Evolutionary conservation across 1,139 yeast species (phyloP).

Genomic region (Blastobotrys serpentis): DNA sequence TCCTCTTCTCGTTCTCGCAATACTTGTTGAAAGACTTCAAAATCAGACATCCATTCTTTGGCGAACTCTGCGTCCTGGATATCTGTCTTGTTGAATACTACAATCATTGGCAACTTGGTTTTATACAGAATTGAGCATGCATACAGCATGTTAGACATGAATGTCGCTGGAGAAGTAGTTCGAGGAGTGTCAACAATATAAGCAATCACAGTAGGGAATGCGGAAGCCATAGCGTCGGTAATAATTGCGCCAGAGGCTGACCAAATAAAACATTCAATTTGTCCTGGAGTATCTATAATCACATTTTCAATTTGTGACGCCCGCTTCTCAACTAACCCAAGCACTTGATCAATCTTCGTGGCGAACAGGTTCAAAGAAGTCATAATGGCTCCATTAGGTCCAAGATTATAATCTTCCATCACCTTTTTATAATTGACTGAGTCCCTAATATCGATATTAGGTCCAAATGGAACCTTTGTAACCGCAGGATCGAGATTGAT

Average conservation of each 20-base stretch:
- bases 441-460: slow-evolving; percentile 94
- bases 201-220: slow-evolving; percentile 93
- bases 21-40: slow-evolving; percentile 85
- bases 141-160: slow-evolving; percentile 96
- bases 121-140: slow-evolving; percentile 96
- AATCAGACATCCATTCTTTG: slow-evolving; percentile 96
- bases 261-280: slow-evolving; percentile 89
- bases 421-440: slow-evolving; percentile 94
- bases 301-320: slow-evolving; percentile 61
- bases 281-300: slow-evolving; percentile 97
- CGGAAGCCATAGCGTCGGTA: slow-evolving; percentile 94
- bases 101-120: slow-evolving; percentile 94
- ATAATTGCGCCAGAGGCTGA: slow-evolving; percentile 96
- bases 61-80: slow-evolving; percentile 83
- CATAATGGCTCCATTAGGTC: slow-evolving; percentile 98
- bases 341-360: slow-evolving; percentile 95
- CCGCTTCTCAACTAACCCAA: slow-evolving; percentile 78
- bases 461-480: slow-evolving; percentile 83
- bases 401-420: slow-evolving; percentile 85
- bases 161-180: slow-evolving; percentile 90
- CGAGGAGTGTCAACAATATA: slow-evolving; percentile 97
- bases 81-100: slow-evolving; percentile 95
- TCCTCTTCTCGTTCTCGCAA: slow-evolving; percentile 60
- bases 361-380: slow-evolving; percentile 89
- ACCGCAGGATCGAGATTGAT: slow-evolving; percentile 97